Base-by-base conservation (phyloP, 768 basidiomycete species). In the Boletellus ananas region DNA sequence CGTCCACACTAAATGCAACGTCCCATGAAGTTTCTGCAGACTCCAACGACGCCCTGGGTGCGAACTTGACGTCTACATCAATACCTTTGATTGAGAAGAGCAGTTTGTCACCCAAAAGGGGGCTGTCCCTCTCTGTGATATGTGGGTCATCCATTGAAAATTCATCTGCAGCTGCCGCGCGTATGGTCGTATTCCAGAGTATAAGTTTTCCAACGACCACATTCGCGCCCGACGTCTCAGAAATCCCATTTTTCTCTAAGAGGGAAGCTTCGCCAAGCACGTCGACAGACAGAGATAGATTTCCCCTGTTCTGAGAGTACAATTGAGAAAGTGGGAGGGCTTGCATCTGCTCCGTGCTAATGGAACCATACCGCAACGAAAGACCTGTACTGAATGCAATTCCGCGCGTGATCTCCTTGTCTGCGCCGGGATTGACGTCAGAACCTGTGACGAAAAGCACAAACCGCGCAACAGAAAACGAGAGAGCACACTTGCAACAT, bases 351-450 rank as follows among this genome's bases (percentile, higher is more conserved):
- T 57, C 52, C 40, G 17, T 20, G 42, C 43, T 53, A 34, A 85
- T 57, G 27, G 76, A 77, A 58, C 79, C 80, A 59, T 84, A 84
- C 48, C 81, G 75, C 8, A 81, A 40, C 3, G 79, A 76, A 6
- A 82, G 37, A 3, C 80, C 72, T 0, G 78, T 80, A 43, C 78
- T 77, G 25, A 83, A 59, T 2, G 83, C 81, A 48, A 89, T 65
- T 4, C 91, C 91, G 25, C 90, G 79, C 3, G 81, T 84, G 12
- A 89, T 71, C 39, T 80, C 80, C 47, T 79, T 66, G 34, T 78
- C 76, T 47, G 86, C 86, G 0, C 74, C 68, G 0, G 89, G 89
- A 54, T 90, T 90, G 47, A 93, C 75, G 63, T 95, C 94, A 33
- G 78, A 79, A n/a, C 85, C 80, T 7, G 89, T 87, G 44, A 92